Percentiles rank a stretch among this genome's conserved stretches.
Conservation (phyloP, 495 filamentous ascomycete species). For the Hypoxylon cercidicola region DNA sequence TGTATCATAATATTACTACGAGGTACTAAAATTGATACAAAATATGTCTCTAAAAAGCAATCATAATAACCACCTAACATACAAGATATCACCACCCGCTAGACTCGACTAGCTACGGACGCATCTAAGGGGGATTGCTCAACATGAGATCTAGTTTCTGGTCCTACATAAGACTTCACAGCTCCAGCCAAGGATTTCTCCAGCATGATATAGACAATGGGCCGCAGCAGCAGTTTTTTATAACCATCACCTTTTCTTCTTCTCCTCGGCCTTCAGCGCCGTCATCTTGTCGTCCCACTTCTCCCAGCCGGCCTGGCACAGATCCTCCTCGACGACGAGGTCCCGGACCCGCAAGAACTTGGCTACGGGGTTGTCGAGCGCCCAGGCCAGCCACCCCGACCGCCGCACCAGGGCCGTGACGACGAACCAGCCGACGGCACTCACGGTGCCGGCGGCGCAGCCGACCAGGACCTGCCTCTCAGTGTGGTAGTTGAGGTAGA, state of each 20-base stretch:
- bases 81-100: no score
- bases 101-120: no score
- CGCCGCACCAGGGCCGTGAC: constrained; percentile 71
- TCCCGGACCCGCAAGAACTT: constrained; percentile 78
- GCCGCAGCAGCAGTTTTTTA: neutral
- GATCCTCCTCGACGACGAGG: constrained; percentile 87
- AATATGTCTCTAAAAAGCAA: no score
- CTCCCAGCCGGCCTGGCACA: constrained; percentile 92
- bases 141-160: no score
- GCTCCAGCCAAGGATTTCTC: no score
- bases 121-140: no score
- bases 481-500: constrained; percentile 96
- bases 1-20: no score
- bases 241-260: constrained; percentile 27
- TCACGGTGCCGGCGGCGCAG: constrained; percentile 72
- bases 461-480: constrained; percentile 86
- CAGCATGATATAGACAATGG: no score
- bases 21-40: no score
- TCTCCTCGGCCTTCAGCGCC: constrained; percentile 31
- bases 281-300: constrained; percentile 76
- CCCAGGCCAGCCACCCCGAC: constrained; percentile 72
- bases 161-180: no score
- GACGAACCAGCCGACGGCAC: constrained; percentile 81
- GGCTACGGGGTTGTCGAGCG: constrained; percentile 71
- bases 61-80: no score